phyloP scores from a whole-genome alignment of 176 grass and related monocot genomes.

The Musa schizocarpa region DNA sequence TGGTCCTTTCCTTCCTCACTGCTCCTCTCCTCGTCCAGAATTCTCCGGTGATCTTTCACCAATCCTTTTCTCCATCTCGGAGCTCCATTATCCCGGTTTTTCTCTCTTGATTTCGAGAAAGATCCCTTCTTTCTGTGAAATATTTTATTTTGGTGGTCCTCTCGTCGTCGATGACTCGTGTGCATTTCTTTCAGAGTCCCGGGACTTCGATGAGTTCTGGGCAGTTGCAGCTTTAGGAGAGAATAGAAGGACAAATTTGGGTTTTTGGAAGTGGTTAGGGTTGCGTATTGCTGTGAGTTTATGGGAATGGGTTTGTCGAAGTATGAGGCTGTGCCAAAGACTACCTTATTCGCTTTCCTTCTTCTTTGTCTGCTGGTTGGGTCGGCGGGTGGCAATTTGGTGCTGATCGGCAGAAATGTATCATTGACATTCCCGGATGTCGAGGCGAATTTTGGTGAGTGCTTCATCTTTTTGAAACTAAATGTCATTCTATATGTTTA shows the following conservation, averaged over 20 bases:
- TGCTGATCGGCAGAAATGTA: constrained; percentile 9
- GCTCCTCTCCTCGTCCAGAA: not conserved
- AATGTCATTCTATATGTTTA: not conserved
- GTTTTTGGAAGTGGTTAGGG: too few relatives aligned
- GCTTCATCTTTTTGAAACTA: not conserved
- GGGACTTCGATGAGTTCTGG: not conserved
- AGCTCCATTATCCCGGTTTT: not conserved
- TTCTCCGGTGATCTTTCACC: not conserved
- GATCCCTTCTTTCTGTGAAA: not conserved
- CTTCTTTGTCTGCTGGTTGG: constrained; percentile 2
- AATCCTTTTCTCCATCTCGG: not conserved
- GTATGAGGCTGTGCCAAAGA: not conserved
- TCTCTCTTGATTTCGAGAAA: not conserved
- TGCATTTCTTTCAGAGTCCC: not conserved
- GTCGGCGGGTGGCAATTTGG: constrained; percentile 5
- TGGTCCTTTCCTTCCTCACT: not conserved
- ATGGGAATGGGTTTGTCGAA: not conserved
- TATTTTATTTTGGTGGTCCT: not conserved
- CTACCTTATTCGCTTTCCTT: not conserved
- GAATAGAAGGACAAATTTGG: too few relatives aligned
- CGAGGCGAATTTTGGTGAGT: constrained; percentile 15
- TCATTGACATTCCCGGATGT: constrained; percentile 2
- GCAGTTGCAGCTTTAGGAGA: too few relatives aligned
- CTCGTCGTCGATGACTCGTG: not conserved
- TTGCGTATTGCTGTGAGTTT: too few relatives aligned